Evolutionary conservation across 2,329 filamentous ascomycete species (phyloP), one percentile per base, ranked within the genome.

Genomic region (Lasiodiplodia hormozganensis): DNA sequence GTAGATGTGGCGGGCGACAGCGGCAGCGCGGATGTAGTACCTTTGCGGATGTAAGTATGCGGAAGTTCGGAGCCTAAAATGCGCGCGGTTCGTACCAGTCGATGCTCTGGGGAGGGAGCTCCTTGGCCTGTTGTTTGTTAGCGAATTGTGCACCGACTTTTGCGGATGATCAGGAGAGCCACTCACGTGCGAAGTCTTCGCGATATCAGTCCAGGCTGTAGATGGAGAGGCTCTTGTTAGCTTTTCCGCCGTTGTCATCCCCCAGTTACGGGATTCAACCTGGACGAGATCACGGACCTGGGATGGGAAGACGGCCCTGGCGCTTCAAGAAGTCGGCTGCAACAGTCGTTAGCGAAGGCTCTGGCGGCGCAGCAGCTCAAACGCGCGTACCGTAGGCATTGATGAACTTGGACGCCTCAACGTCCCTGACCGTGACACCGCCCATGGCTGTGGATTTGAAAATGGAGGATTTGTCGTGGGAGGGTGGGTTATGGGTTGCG

Each of bases 1-100:
- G 89, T 99, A 99, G 88, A 99, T 91, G 89, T 98, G 95, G 82
- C 94, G 94, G 80, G 96, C 96, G 82, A 99, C 91, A 75, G 95
- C 90, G 78, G 96, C 96, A 79, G 95, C 94, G 82, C 96, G 94
- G 82, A 90, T 82, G 86, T 91, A 91, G 87, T 88, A 90, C 85
- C 85, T 87, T 64, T 51, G 47, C 25, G 58, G 23, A 25, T 1
- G 47, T 64, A 10, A 64, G 47, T 52, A 64, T 38, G 40, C 43
- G 47, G 8, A 18, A 18, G 8, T 51, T 53, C 16, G 21, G 34
- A 25, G 4, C 6, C 18, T 23, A 31, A 1, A 16, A 12, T 2
- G 49, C 25, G 21, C 40, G 12, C 31, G 16, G 7, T 31, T 90
- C 92, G 88, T 90, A 96, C 96, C 96, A 99, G 89, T 99, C 96